Evolutionary conservation across 202 grass and related monocot genomes (phyloP).

Genomic region (Zizania palustris): DNA sequence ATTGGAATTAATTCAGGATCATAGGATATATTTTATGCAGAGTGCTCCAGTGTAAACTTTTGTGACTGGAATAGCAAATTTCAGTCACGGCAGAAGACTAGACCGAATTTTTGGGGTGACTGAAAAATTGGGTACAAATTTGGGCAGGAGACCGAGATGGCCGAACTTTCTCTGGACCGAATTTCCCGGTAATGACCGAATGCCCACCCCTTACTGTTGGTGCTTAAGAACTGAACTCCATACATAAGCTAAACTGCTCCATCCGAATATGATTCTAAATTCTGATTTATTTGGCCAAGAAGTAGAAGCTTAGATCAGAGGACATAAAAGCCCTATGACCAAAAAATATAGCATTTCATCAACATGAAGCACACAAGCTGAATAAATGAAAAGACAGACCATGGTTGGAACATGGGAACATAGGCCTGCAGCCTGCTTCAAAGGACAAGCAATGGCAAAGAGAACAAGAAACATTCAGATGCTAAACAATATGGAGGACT

Average conservation of each 20-base stretch:
- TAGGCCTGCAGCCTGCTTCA: not conserved
- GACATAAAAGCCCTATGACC: too few relatives aligned
- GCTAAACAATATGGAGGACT: not conserved
- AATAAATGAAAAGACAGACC: not conserved
- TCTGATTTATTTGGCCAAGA: too few relatives aligned
- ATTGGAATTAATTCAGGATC: not conserved
- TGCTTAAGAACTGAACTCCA: not conserved
- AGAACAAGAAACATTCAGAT: not conserved
- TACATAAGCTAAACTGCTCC: not conserved
- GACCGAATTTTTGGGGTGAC: too few relatives aligned
- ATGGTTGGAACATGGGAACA: not conserved
- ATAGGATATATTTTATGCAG: not conserved
- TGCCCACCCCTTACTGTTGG: not conserved
- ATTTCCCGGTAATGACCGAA: too few relatives aligned
- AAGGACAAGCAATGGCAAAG: not conserved
- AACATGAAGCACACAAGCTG: too few relatives aligned
- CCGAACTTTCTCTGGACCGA: too few relatives aligned
- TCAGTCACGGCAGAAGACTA: too few relatives aligned
- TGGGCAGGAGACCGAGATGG: too few relatives aligned
- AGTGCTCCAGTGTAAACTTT: not conserved
- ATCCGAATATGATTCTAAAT: not conserved
- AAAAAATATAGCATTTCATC: too few relatives aligned
- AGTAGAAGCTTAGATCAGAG: too few relatives aligned
- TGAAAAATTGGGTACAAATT: too few relatives aligned
- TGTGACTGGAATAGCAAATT: not conserved